Evolutionary conservation across 768 basidiomycete species (phyloP).

Genomic region (Termitomyces titanicus): DNA sequence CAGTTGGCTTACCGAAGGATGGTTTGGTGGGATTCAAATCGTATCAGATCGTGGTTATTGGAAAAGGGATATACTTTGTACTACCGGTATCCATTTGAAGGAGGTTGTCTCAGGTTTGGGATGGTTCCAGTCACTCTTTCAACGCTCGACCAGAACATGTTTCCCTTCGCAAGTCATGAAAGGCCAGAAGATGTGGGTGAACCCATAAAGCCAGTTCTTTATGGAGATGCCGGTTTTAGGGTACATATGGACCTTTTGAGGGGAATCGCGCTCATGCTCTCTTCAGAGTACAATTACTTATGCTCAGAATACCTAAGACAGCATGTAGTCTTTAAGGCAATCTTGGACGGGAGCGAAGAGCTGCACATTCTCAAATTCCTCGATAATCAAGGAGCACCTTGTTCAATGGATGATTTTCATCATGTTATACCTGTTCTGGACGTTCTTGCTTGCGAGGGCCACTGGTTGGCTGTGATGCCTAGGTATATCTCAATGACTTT

Average conservation of each 20-base stretch:
- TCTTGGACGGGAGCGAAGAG: slow-evolving; percentile 1
- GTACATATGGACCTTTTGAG: not conserved
- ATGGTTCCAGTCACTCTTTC: not conserved
- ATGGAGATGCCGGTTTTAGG: not conserved
- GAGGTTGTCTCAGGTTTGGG: not conserved
- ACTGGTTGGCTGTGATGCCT: slow-evolving; percentile 27
- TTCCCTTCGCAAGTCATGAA: not conserved
- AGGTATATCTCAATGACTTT: slow-evolving; percentile 7
- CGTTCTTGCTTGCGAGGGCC: slow-evolving; percentile 16
- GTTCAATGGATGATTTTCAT: not conserved
- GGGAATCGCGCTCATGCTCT: not conserved
- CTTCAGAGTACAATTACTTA: not conserved
- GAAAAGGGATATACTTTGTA: not conserved
- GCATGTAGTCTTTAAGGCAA: slow-evolving; percentile 8
- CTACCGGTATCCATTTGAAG: not conserved
- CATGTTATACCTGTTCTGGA: slow-evolving; percentile 20
- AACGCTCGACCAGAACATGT: not conserved
- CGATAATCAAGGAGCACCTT: not conserved
- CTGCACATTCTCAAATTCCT: not conserved
- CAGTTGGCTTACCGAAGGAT: not conserved
- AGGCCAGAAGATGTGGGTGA: not conserved
- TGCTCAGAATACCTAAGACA: slow-evolving; percentile 1
- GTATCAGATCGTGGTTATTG: not conserved
- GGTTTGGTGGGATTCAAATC: not conserved
- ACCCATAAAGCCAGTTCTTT: not conserved